Conservation (phyloP, 441 rosid genomes). For the Gossypium gossypioides region DNA sequence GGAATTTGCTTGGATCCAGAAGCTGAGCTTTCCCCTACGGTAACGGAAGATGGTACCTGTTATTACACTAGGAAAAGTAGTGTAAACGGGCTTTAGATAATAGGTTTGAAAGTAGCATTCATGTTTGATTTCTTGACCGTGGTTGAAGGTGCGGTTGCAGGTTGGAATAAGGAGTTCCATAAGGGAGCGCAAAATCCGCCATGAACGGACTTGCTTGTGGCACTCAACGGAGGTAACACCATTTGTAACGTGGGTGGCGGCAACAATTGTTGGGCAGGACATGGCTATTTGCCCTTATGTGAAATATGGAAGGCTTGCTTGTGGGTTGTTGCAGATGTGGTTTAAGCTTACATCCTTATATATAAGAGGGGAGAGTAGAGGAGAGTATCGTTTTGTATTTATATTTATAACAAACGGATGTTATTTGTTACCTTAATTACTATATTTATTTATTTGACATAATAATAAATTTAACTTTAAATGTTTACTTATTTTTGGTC, state of each 20-base stretch:
- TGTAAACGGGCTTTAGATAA: slow-evolving; percentile 18
- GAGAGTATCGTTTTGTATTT: too few species aligned
- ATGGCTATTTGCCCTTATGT: slow-evolving; percentile 16
- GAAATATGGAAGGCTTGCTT: slow-evolving; percentile 10
- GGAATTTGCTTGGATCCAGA: slow-evolving; percentile 51
- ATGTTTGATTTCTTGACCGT: slow-evolving; percentile 28
- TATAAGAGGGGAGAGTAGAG: slow-evolving; percentile 4
- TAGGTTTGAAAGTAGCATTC: slow-evolving; percentile 15
- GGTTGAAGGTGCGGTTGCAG: slow-evolving; percentile 36
- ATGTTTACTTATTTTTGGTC: too few species aligned
- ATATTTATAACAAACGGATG: too few species aligned
- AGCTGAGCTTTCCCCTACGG: slow-evolving; percentile 47
- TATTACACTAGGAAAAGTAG: slow-evolving; percentile 24
- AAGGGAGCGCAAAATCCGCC: slow-evolving; percentile 55
- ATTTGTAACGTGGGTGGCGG: slow-evolving; percentile 29
- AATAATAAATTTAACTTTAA: too few species aligned
- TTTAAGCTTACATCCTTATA: slow-evolving; percentile 6
- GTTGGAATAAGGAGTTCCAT: slow-evolving; percentile 47
- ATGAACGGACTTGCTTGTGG: slow-evolving; percentile 65
- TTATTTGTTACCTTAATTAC: too few species aligned
- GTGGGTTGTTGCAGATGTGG: slow-evolving; percentile 17
- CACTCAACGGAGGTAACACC: slow-evolving; percentile 53
- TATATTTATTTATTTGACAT: too few species aligned
- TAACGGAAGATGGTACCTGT: slow-evolving; percentile 67
- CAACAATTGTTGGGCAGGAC: slow-evolving; percentile 28